These are phyloP conservation scores for Calcarisporium arbuscula DNA, from an alignment of 2,329 filamentous ascomycete genomes.

Conservation along the genomic window DNA sequence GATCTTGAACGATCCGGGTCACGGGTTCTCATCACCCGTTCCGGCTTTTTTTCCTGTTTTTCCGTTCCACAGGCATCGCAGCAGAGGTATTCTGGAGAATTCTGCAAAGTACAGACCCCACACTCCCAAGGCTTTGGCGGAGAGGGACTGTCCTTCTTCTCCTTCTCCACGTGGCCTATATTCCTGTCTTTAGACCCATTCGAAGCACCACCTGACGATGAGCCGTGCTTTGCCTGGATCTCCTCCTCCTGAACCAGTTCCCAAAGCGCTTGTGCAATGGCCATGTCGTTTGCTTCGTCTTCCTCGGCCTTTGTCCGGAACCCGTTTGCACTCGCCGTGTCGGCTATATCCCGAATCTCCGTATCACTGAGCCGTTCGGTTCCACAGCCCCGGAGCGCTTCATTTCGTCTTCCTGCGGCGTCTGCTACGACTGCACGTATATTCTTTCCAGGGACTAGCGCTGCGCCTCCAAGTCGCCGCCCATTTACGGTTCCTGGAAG, in stretches of 20 bases:
- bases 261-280: slow-evolving; percentile 79
- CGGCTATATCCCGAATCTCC: slow-evolving; percentile 58
- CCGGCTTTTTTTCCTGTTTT: too few relatives aligned
- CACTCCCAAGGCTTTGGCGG: slow-evolving; percentile 42
- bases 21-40: too few relatives aligned
- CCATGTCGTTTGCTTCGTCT: slow-evolving; percentile 80
- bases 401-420: slow-evolving; percentile 63
- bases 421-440: slow-evolving; percentile 66
- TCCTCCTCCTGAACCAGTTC: slow-evolving; percentile 71
- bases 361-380: slow-evolving; percentile 60
- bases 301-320: slow-evolving; percentile 82
- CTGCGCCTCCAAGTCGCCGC: slow-evolving; percentile 62
- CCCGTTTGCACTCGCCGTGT: slow-evolving; percentile 61
- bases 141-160: slow-evolving; percentile 1
- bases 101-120: slow-evolving; percentile 49
- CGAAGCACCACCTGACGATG: too few relatives aligned
- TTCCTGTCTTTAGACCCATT: too few relatives aligned
- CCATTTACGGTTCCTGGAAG: slow-evolving; percentile 60
- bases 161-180: too few relatives aligned
- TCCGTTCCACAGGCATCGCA: slow-evolving; percentile 52
- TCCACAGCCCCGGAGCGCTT: slow-evolving; percentile 66
- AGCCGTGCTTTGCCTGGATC: not conserved
- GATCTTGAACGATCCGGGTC: slow-evolving; percentile 9
- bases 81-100: slow-evolving; percentile 41
- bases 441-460: slow-evolving; percentile 47